Percentiles rank a stretch among this genome's conserved stretches.
phyloP scores from a whole-genome alignment of 75 land plant species.

The Picea sitchensis region DNA sequence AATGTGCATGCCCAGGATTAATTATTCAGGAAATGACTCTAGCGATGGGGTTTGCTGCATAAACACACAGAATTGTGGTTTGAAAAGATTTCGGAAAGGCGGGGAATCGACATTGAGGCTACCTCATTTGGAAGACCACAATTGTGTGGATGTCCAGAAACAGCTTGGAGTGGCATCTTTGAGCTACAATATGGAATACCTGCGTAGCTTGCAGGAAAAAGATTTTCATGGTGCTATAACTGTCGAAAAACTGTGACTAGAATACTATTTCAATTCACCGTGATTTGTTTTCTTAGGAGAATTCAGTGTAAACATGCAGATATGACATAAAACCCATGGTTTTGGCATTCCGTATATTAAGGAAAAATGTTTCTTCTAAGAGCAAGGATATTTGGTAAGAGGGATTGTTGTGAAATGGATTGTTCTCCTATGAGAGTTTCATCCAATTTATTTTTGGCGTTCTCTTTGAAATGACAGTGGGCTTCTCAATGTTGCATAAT shows the following conservation, averaged over 20 bases:
- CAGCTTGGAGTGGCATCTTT: background rate
- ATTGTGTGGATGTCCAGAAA: background rate
- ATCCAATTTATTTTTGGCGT: constrained; percentile 1
- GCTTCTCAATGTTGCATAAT: background rate
- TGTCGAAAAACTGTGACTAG: constrained; percentile 6
- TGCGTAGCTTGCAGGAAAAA: background rate
- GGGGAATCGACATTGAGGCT: background rate
- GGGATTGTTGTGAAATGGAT: background rate
- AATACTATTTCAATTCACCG: background rate
- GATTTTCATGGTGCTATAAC: background rate
- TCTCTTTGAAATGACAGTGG: constrained; percentile 1
- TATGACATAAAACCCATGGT: background rate
- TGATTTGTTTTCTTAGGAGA: background rate
- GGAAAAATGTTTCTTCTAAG: background rate
- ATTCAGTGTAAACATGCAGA: background rate
- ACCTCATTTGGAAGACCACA: background rate
- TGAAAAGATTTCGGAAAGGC: background rate
- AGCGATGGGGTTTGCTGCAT: background rate
- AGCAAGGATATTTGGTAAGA: background rate
- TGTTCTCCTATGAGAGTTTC: background rate
- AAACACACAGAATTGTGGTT: background rate
- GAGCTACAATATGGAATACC: constrained; percentile 5
- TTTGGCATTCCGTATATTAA: background rate
- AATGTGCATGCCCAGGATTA: background rate
- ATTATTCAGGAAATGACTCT: constrained; percentile 2